A percentile compares a stretch with the other conserved stretches of the same genome.
Conservation (phyloP, 768 basidiomycete species). For the Mycena crocata region DNA sequence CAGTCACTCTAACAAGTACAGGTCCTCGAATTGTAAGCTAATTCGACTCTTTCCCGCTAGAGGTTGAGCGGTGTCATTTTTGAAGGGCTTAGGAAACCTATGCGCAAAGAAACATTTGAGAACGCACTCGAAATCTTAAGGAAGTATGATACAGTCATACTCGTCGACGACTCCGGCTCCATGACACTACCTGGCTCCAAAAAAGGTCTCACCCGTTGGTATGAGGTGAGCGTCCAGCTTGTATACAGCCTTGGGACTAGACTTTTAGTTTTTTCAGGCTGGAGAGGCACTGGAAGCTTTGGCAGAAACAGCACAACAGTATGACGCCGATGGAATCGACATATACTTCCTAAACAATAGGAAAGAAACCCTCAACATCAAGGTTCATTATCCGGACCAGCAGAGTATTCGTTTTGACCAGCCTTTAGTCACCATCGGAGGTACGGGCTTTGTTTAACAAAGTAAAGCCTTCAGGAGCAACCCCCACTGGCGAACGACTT, state of each 20-base stretch:
- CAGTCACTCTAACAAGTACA: slow-evolving; percentile 13
- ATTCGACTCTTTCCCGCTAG: neutral
- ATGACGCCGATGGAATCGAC: slow-evolving; percentile 72
- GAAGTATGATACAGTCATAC: slow-evolving; percentile 66
- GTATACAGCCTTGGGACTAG: neutral
- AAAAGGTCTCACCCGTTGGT: slow-evolving; percentile 54
- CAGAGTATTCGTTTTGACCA: neutral
- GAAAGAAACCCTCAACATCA: slow-evolving; percentile 48
- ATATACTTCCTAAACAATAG: slow-evolving; percentile 67
- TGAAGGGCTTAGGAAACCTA: slow-evolving; percentile 27
- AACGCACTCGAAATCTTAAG: slow-evolving; percentile 50
- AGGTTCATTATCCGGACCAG: slow-evolving; percentile 42
- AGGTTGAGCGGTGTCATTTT: neutral
- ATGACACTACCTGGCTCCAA: slow-evolving; percentile 50
- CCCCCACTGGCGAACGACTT: slow-evolving; percentile 55
- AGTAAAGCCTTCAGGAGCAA: slow-evolving; percentile 57
- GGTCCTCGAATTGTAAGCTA: slow-evolving; percentile 11
- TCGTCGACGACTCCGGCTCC: slow-evolving; percentile 72
- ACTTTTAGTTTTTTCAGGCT: slow-evolving; percentile 45
- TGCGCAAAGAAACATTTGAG: slow-evolving; percentile 37
- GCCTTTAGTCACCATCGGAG: slow-evolving; percentile 46
- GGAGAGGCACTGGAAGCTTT: slow-evolving; percentile 59
- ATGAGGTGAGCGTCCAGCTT: slow-evolving; percentile 52
- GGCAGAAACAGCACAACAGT: slow-evolving; percentile 58
- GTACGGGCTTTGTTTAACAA: slow-evolving; percentile 57